These are phyloP conservation scores for Starmera quercuum DNA, from an alignment of 805 yeast genomes.

Conservation along the genomic window DNA sequence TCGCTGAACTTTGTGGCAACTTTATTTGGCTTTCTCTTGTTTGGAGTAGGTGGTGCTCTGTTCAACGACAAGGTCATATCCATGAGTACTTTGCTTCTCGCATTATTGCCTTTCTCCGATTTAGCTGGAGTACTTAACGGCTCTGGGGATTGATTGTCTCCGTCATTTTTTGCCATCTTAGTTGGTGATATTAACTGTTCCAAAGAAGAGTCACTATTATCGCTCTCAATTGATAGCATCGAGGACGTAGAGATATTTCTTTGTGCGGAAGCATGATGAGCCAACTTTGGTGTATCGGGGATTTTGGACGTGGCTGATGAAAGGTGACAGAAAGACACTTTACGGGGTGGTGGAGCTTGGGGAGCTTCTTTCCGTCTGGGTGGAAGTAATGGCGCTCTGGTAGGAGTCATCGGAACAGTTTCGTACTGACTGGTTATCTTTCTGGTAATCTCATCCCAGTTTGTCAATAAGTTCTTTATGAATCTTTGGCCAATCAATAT, in stretches of 20 bases:
- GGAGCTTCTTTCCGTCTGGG: slow-evolving; percentile 11
- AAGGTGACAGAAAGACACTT: slow-evolving; percentile 8
- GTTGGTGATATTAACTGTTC: no score
- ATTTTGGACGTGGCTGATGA: no score
- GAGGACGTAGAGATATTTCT: not conserved
- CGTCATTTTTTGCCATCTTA: not conserved
- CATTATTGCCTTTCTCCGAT: slow-evolving; percentile 1
- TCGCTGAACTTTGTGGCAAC: slow-evolving; percentile 17
- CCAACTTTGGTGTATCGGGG: no score
- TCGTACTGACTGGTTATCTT: slow-evolving; percentile 6
- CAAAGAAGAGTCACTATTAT: no score
- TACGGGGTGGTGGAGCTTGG: slow-evolving; percentile 9
- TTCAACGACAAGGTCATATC: slow-evolving; percentile 18
- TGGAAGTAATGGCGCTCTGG: slow-evolving; percentile 10
- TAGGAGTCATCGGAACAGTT: slow-evolving; percentile 2
- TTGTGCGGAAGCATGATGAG: no score
- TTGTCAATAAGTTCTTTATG: slow-evolving; percentile 41
- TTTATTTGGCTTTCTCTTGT: slow-evolving; percentile 5
- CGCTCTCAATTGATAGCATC: not conserved
- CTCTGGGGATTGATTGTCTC: not conserved
- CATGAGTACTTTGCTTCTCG: slow-evolving; percentile 9
- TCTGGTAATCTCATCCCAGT: slow-evolving; percentile 34
- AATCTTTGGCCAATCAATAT: slow-evolving; percentile 45
- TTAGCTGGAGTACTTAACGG: not conserved
- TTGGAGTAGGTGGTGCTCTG: slow-evolving; percentile 8